These are phyloP conservation scores for Naegleria gruberi DNA, from an alignment of 208 protist species.

Conservation along the genomic window DNA sequence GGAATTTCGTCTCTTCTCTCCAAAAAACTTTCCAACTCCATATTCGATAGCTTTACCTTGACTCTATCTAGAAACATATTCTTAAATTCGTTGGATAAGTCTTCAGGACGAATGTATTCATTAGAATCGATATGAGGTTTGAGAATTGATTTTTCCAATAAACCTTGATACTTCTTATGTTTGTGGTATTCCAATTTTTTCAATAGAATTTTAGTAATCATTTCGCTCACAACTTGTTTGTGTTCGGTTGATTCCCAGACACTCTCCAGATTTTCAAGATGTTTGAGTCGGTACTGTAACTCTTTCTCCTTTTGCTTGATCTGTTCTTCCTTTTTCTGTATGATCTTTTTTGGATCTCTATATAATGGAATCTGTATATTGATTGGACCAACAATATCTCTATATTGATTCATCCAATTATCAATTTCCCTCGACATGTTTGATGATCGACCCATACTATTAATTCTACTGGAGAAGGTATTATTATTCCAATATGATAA, in stretches of 20 bases:
- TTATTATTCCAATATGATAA: neutral
- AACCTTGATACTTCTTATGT: neutral
- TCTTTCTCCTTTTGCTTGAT: neutral
- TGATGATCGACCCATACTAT: neutral
- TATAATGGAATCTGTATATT: neutral
- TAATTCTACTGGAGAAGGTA: neutral
- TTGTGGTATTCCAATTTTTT: neutral
- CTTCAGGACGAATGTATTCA: neutral
- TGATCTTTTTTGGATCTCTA: neutral
- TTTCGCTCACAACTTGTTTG: neutral
- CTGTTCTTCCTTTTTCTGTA: neutral
- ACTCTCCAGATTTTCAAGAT: neutral
- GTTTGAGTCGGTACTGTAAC: neutral
- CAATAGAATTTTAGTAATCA: neutral
- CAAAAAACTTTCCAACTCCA: neutral
- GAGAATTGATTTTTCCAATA: neutral
- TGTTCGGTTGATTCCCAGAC: neutral
- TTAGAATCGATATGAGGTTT: neutral
- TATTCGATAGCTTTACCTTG: neutral
- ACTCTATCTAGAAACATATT: neutral
- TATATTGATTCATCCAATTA: no score
- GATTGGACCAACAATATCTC: neutral
- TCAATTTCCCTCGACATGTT: neutral
- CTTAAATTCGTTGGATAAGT: neutral
- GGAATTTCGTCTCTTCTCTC: neutral